These are phyloP conservation scores for Blastomyces percursus DNA, from an alignment of 2,329 filamentous ascomycete genomes.

Conservation along the genomic window DNA sequence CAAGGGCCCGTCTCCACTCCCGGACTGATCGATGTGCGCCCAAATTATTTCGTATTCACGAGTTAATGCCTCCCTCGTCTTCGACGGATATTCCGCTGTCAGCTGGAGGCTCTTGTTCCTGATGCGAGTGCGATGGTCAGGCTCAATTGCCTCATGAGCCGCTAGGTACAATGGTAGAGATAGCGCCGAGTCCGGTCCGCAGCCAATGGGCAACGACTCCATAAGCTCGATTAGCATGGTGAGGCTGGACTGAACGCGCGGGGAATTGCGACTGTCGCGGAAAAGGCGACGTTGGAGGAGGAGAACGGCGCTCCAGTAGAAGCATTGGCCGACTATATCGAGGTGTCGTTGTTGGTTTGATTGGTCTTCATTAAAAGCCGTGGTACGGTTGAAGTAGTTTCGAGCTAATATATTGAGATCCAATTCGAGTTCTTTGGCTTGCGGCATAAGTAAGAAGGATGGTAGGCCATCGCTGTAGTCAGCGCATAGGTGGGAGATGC, in stretches of 20 bases:
- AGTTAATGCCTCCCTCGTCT: slow-evolving; percentile 1
- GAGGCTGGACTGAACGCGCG: neutral
- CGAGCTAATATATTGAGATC: slow-evolving; percentile 2
- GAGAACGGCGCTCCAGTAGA: slow-evolving; percentile 4
- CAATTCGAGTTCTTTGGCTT: slow-evolving; percentile 1
- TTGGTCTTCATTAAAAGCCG: neutral
- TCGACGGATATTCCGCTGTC: slow-evolving; percentile 1
- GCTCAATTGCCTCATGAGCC: slow-evolving; percentile 3
- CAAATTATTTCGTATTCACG: neutral
- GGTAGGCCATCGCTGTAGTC: neutral
- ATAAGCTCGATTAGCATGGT: neutral
- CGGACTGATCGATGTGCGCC: neutral
- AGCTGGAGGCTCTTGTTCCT: neutral
- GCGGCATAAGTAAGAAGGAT: neutral
- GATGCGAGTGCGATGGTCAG: neutral
- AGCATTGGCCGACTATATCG: slow-evolving; percentile 1
- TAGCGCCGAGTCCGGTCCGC: slow-evolving; percentile 2
- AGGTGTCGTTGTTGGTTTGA: neutral
- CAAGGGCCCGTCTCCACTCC: neutral
- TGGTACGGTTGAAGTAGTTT: neutral
- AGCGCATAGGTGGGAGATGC: slow-evolving; percentile 1
- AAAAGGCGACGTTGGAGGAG: slow-evolving; percentile 3
- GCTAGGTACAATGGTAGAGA: slow-evolving; percentile 1
- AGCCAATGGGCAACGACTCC: slow-evolving; percentile 2
- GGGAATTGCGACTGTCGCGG: neutral